These are phyloP conservation scores for Oryza meridionalis DNA, from an alignment of 176 grass and related monocot species.

Conservation along the genomic window DNA sequence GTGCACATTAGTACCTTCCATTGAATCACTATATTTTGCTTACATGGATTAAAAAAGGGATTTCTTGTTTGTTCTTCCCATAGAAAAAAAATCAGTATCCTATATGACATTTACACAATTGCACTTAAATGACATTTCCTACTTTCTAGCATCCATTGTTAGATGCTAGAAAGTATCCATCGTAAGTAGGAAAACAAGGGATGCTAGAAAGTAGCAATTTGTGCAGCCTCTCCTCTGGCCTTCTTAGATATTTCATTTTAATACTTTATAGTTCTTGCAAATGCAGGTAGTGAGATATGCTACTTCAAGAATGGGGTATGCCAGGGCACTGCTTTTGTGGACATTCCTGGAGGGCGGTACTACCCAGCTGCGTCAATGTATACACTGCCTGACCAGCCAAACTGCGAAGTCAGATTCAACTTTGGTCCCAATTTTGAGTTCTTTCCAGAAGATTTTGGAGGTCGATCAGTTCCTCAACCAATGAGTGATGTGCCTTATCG, in stretches of 20 bases:
- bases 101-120: background rate
- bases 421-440: constrained; percentile 79
- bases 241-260: background rate
- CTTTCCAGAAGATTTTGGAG: constrained; percentile 77
- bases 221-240: background rate
- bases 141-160: background rate
- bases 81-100: background rate
- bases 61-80: constrained; percentile 16
- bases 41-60: background rate
- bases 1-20: background rate
- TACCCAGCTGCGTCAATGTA: constrained; percentile 89
- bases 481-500: constrained; percentile 75
- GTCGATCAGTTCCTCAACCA: constrained; percentile 53
- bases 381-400: constrained; percentile 76
- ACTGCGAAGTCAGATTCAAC: constrained; percentile 82
- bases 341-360: constrained; percentile 84
- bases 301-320: constrained; percentile 87
- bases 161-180: background rate
- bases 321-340: constrained; percentile 74
- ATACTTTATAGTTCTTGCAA: constrained; percentile 1
- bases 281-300: constrained; percentile 83
- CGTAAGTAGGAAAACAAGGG: no score
- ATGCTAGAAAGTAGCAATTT: background rate
- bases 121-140: background rate
- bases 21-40: background rate